phyloP scores from a whole-genome alignment of 2,329 filamentous ascomycete species.

The Hypoxylon sp. region DNA sequence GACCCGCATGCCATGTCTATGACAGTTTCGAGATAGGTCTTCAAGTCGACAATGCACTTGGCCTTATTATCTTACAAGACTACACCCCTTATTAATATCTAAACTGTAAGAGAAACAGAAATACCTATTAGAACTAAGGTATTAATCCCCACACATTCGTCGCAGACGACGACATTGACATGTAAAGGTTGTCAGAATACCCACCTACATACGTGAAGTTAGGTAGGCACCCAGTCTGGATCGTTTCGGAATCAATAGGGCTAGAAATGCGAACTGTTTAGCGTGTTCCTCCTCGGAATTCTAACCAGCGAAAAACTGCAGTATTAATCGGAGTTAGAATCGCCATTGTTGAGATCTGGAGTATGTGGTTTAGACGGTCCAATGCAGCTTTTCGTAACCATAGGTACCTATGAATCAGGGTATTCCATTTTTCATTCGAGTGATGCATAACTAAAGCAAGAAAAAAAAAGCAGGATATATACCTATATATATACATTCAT shows the following conservation, averaged over 20 bases:
- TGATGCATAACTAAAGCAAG: background rate
- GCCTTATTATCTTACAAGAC: too few relatives aligned
- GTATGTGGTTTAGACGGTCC: background rate
- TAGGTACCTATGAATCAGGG: background rate
- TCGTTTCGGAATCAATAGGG: background rate
- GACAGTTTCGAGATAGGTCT: too few relatives aligned
- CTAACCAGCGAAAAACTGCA: background rate
- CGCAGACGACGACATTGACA: too few relatives aligned
- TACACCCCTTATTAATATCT: too few relatives aligned
- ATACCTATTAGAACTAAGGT: too few relatives aligned
- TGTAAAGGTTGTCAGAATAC: too few relatives aligned
- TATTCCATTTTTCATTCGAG: background rate
- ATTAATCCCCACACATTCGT: too few relatives aligned
- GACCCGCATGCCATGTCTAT: background rate
- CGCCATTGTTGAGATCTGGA: background rate
- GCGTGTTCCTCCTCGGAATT: background rate
- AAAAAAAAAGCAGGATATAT: slow-evolving; percentile 11
- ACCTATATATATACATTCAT: slow-evolving; percentile 23
- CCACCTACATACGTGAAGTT: too few relatives aligned
- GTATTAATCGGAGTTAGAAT: background rate
- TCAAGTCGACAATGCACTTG: too few relatives aligned
- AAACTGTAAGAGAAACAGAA: too few relatives aligned
- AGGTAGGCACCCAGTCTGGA: background rate
- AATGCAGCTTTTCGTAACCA: background rate
- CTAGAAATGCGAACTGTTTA: background rate